Evolutionary conservation across 164 flowering plant genomes (phyloP).

Genomic region (Protea cynaroides): DNA sequence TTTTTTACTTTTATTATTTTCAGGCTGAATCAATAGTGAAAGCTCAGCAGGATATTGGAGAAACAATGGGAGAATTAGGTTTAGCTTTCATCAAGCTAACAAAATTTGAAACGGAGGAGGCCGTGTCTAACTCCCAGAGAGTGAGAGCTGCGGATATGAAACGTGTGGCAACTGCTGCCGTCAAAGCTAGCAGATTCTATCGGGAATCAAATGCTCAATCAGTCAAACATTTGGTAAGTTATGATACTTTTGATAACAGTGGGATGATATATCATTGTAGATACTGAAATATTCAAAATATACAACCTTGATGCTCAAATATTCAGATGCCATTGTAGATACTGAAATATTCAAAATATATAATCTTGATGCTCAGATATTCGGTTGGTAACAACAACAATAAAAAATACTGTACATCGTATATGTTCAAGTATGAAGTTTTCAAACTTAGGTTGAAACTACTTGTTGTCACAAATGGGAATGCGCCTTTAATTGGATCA

Average conservation of each 20-base stretch:
- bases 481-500: not conserved
- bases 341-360: no score
- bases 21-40: conserved; percentile 92
- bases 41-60: conserved; percentile 95
- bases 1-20: conserved; percentile 1
- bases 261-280: no score
- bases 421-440: no score
- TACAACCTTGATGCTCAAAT: no score
- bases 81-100: conserved; percentile 76
- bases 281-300: no score
- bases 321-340: no score
- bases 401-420: no score
- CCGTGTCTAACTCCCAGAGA: conserved; percentile 64
- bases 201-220: conserved; percentile 84
- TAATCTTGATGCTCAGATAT: no score
- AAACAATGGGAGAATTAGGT: conserved; percentile 91
- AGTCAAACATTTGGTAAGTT: conserved; percentile 79
- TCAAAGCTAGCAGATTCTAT: conserved; percentile 87
- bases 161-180: conserved; percentile 80
- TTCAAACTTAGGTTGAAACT: no score
- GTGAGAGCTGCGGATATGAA: conserved; percentile 30
- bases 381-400: no score
- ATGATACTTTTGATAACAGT: no score
- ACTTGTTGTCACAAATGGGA: no score
- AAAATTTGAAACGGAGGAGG: conserved; percentile 82